Conservation (phyloP, 164 flowering plant genomes). For the Echeveria elegans region DNA sequence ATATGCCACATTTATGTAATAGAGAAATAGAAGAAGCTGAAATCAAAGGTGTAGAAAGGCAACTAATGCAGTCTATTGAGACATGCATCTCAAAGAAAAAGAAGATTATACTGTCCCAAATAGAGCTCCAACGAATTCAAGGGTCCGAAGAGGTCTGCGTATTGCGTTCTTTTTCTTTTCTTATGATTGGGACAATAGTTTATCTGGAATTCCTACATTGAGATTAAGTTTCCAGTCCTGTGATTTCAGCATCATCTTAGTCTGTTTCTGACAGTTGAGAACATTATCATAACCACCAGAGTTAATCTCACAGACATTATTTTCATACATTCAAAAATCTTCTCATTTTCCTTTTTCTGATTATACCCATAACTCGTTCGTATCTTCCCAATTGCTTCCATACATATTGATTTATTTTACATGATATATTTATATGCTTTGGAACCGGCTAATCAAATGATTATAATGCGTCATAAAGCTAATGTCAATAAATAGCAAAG, state of each 20-base stretch:
- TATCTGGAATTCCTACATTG: neutral
- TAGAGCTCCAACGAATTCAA: conserved; percentile 81
- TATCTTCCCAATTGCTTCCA: neutral
- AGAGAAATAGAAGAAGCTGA: conserved; percentile 95
- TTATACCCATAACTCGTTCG: neutral
- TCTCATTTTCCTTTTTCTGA: neutral
- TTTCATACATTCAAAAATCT: neutral
- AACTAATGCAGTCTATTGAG: conserved; percentile 91
- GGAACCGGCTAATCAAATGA: neutral
- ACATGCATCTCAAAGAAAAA: conserved; percentile 83
- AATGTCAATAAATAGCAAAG: neutral
- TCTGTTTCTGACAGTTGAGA: neutral
- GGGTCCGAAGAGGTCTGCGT: conserved; percentile 76
- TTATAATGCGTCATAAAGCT: neutral
- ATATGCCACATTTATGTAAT: conserved; percentile 3
- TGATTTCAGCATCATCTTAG: neutral
- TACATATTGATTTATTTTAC: neutral
- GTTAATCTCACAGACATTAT: neutral
- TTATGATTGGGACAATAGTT: neutral
- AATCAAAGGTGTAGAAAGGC: conserved; percentile 83
- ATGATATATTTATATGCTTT: neutral
- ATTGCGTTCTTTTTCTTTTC: neutral
- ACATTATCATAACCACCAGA: neutral
- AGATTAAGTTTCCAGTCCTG: neutral
- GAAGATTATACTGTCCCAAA: conserved; percentile 74